A percentile compares a stretch with the other conserved stretches of the same genome.
phyloP scores from a whole-genome alignment of 768 basidiomycete genomes.

The Macrolepiota albuminosa region DNA sequence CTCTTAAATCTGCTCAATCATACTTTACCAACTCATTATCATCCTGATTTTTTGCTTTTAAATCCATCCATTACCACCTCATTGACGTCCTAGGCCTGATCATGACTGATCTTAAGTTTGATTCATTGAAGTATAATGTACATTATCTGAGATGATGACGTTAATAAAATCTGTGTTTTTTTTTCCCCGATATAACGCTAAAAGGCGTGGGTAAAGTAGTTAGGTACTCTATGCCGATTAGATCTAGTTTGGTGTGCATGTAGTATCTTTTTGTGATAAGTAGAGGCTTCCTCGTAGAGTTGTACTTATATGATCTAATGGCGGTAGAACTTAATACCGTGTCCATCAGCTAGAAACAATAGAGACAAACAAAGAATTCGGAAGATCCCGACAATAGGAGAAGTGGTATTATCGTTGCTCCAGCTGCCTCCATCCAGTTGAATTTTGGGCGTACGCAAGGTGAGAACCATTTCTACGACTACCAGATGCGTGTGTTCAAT shows the following conservation, averaged over 20 bases:
- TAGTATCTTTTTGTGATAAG: too few species aligned
- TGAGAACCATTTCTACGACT: conserved; percentile 7
- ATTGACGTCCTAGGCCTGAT: neutral
- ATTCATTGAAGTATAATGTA: neutral
- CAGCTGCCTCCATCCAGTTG: conserved; percentile 14
- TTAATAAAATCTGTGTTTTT: too few species aligned
- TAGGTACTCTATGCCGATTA: too few species aligned
- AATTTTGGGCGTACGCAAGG: conserved; percentile 15
- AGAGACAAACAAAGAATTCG: conserved; percentile 10
- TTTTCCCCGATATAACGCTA: too few species aligned
- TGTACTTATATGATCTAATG: too few species aligned
- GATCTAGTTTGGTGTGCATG: too few species aligned
- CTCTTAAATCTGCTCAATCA: conserved; percentile 50
- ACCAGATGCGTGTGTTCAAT: neutral
- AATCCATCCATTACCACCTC: neutral
- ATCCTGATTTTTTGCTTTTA: neutral
- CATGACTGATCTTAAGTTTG: neutral
- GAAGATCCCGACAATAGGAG: conserved; percentile 12
- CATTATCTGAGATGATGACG: too few species aligned
- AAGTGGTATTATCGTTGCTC: conserved; percentile 1
- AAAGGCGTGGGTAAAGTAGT: too few species aligned
- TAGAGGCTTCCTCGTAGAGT: too few species aligned
- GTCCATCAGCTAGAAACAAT: neutral
- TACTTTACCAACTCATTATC: conserved; percentile 23
- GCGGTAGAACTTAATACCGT: too few species aligned